phyloP scores from a whole-genome alignment of 441 rosid genomes.

The Populus tomentosa region DNA sequence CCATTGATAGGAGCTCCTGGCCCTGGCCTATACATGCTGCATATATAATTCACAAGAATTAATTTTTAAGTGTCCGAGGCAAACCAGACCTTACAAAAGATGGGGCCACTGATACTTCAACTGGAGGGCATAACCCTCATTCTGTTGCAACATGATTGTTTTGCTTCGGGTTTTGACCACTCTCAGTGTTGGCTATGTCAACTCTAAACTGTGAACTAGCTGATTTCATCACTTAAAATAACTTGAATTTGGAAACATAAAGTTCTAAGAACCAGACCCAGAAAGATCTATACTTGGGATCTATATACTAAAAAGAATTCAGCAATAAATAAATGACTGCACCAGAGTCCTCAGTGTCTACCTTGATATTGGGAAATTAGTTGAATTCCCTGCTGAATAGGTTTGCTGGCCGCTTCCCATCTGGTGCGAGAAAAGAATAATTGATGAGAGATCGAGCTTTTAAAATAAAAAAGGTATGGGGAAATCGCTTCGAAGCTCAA shows the following conservation, averaged over 20 bases:
- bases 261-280: neutral
- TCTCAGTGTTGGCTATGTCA: neutral
- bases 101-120: no score
- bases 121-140: neutral
- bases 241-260: neutral
- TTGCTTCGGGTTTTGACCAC: neutral
- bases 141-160: neutral
- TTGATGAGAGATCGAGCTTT: constrained; percentile 11
- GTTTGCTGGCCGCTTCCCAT: constrained; percentile 32
- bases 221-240: neutral
- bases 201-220: neutral
- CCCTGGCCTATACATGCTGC: constrained; percentile 32
- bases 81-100: neutral
- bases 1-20: constrained; percentile 30
- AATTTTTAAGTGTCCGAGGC: neutral
- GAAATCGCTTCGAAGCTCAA: constrained; percentile 15
- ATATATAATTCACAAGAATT: constrained; percentile 3
- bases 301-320: neutral
- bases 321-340: neutral
- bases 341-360: constrained; percentile 3
- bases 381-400: constrained; percentile 27
- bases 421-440: constrained; percentile 27
- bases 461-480: neutral
- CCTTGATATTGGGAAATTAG: constrained; percentile 39
- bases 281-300: neutral